Conservation (phyloP, 129 eudicot genomes). For the Centella asiatica region DNA sequence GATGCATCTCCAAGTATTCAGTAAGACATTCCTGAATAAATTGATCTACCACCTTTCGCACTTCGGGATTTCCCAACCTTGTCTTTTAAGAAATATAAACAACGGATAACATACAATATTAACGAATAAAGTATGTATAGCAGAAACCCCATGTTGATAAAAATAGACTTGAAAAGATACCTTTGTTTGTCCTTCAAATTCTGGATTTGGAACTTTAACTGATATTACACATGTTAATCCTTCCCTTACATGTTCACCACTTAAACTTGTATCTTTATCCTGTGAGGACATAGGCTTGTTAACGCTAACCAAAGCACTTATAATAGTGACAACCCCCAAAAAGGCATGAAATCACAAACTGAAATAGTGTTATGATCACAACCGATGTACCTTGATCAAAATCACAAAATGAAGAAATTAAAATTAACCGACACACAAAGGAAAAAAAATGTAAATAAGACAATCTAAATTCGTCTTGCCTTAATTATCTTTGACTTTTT, state of each 20-base stretch:
- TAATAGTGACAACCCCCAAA: not conserved
- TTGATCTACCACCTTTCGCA: conserved; percentile 75
- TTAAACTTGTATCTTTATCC: conserved; percentile 83
- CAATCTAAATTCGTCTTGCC: conserved; percentile 29
- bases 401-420: not conserved
- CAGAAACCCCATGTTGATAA: not conserved
- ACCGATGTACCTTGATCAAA: not conserved
- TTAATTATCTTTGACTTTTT: conserved; percentile 79
- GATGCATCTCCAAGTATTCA: conserved; percentile 93
- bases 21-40: conserved; percentile 79
- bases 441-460: not conserved
- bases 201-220: conserved; percentile 93
- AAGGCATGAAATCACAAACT: not conserved
- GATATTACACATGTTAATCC: conserved; percentile 93
- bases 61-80: conserved; percentile 96
- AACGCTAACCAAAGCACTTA: not conserved
- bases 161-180: too few relatives aligned
- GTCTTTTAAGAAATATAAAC: conserved; percentile 40
- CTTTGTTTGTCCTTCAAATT: conserved; percentile 99
- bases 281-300: conserved; percentile 20
- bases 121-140: not conserved
- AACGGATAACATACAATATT: conserved; percentile 3
- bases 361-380: not conserved
- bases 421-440: not conserved
- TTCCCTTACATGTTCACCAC: conserved; percentile 96